Evolutionary conservation across 495 filamentous ascomycete species (phyloP).

Genomic region (Neurospora tetrasperma): DNA sequence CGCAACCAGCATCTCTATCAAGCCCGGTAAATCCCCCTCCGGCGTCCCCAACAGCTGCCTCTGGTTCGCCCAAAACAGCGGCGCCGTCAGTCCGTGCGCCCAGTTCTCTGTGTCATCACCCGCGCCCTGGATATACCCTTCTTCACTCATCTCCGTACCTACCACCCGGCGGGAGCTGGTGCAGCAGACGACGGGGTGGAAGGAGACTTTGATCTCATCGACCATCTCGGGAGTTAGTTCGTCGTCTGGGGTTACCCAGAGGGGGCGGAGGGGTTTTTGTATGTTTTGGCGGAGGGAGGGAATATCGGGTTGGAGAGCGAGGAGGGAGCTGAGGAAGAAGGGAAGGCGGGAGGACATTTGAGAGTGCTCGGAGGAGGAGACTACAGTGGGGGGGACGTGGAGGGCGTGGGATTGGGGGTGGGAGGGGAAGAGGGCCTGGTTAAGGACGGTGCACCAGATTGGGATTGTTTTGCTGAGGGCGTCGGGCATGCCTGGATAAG

Average conservation of each 20-base stretch:
- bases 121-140: constrained; percentile 87
- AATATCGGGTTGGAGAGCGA: constrained; percentile 29
- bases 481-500: constrained; percentile 66
- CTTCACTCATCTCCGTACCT: constrained; percentile 53
- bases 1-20: constrained; percentile 49
- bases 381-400: constrained; percentile 52
- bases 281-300: constrained; percentile 26
- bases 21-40: constrained; percentile 53
- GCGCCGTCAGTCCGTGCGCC: constrained; percentile 66
- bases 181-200: constrained; percentile 65
- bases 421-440: constrained; percentile 65
- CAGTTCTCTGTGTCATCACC: constrained; percentile 90
- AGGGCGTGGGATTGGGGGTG: constrained; percentile 37
- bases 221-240: constrained; percentile 1
- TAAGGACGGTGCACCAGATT: constrained; percentile 83
- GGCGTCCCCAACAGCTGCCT: constrained; percentile 43
- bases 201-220: constrained; percentile 37
- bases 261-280: constrained; percentile 48
- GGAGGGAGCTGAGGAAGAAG: constrained; percentile 52
- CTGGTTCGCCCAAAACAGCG: constrained; percentile 64
- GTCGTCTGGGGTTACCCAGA: constrained; percentile 49
- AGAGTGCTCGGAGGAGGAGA: constrained; percentile 64
- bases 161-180: constrained; percentile 62
- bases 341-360: constrained; percentile 64
- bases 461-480: constrained; percentile 88